Conservation (phyloP, 306 rosid genomes). For the Vigna unguiculata region DNA sequence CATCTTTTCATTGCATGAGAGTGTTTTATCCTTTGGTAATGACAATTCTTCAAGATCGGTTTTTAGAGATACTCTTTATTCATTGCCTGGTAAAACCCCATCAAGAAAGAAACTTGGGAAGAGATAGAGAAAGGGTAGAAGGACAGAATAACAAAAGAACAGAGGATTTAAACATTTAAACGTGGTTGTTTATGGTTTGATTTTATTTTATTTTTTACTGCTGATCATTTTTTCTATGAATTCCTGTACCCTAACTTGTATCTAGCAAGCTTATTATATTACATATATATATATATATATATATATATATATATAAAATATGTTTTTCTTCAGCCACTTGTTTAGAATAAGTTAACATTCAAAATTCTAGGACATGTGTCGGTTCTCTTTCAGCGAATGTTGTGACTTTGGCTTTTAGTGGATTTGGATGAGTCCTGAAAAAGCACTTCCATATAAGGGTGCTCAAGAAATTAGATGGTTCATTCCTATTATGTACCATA, state of each 20-base stretch:
- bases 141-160: not conserved
- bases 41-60: conserved; percentile 41
- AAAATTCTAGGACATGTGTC: not conserved
- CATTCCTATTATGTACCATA: conserved; percentile 15
- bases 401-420: conserved; percentile 30
- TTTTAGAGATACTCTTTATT: conserved; percentile 29
- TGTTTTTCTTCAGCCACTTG: not conserved
- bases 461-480: conserved; percentile 8
- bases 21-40: conserved; percentile 43
- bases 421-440: conserved; percentile 1
- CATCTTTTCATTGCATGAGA: conserved; percentile 37
- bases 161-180: conserved; percentile 1
- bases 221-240: conserved; percentile 35
- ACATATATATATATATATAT: not conserved
- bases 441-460: conserved; percentile 9
- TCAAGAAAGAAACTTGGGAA: conserved; percentile 1
- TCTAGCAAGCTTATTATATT: conserved; percentile 7
- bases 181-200: conserved; percentile 23
- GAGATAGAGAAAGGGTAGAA: not conserved
- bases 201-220: conserved; percentile 31
- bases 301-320: not conserved
- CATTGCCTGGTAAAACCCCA: conserved; percentile 36
- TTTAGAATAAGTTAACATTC: conserved; percentile 17
- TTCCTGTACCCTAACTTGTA: not conserved
- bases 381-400: conserved; percentile 22